Base-by-base conservation (phyloP, 2,329 filamentous ascomycete genomes). In the Sarocladium kiliense region DNA sequence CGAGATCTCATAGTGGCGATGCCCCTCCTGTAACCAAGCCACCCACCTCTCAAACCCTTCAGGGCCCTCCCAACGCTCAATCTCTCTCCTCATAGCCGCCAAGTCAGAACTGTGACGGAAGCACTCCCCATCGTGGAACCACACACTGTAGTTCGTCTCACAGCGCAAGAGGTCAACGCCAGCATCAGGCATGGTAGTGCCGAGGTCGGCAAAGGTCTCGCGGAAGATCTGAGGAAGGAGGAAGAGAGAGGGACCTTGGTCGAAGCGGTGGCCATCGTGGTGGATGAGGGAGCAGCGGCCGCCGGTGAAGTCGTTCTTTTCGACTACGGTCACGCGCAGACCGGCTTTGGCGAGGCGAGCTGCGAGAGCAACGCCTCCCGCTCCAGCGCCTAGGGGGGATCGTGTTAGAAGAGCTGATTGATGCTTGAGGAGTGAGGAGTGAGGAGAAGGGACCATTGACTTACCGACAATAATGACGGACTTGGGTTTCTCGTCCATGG, bases 211-310 rank as follows among this genome's bases (percentile, higher is more conserved):
- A 64, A 90, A 91, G 19, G 82, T 81, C 69, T 88, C 82, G 26
- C 78, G 75, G 73, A 91, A 91, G 56, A 90, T 76, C 55, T 81
- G 79, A 2, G 88, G 88, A 5, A 91, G 81, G 0, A 91, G 76
- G 18, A 91, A 78, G 3, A 91, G 78, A 1, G 86, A 90, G 0
- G 88, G 88, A 0, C 88, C 88, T 73, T 90, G 87, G 64, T 91
- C 88, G 71, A 91, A 91, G 56, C 88, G 82, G 67, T 84, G 83
- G 55, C 80, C 83, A 49, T 80, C 71, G 57, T 80, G 72, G 54
- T 80, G 72, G 36, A 90, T 77, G 25, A 90, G 70, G 44, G 82
- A 87, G 69, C 87, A 91, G 55, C 88, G 76, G 3, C 88, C 88
- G 45, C 88, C 88, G 0, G 83, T 85, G 66, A 88, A 88, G 56